These are phyloP conservation scores for Candida bentonensis DNA, from an alignment of 805 yeast species.

Conservation along the genomic window DNA sequence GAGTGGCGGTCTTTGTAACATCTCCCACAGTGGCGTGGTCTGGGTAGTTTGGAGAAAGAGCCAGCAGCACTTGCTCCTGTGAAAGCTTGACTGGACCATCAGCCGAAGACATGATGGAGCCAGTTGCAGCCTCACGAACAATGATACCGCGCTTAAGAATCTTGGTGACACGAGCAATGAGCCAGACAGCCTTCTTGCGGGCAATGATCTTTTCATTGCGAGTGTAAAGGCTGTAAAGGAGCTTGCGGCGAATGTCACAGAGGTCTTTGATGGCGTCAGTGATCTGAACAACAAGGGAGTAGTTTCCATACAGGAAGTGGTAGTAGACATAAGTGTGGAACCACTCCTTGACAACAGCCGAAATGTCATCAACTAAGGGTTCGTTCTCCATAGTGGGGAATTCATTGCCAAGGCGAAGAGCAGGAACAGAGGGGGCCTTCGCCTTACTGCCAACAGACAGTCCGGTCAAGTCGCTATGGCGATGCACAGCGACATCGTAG, in stretches of 20 bases:
- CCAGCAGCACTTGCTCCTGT: slow-evolving; percentile 52
- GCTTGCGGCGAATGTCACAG: slow-evolving; percentile 14
- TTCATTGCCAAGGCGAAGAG: slow-evolving; percentile 13
- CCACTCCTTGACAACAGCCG: slow-evolving; percentile 21
- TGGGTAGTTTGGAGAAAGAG: slow-evolving; percentile 64
- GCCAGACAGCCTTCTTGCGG: slow-evolving; percentile 19
- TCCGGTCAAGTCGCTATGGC: not conserved
- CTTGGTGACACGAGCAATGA: slow-evolving; percentile 17
- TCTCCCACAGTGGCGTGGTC: slow-evolving; percentile 12
- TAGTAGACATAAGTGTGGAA: slow-evolving; percentile 15
- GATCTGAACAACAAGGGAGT: slow-evolving; percentile 13
- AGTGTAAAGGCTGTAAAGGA: slow-evolving; percentile 17
- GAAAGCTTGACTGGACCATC: slow-evolving; percentile 45
- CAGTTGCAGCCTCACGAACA: slow-evolving; percentile 18
- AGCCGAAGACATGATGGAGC: slow-evolving; percentile 15
- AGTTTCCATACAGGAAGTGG: slow-evolving; percentile 16
- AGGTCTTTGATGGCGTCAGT: slow-evolving; percentile 16
- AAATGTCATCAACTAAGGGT: slow-evolving; percentile 20
- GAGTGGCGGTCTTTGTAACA: slow-evolving; percentile 4
- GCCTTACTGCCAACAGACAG: slow-evolving; percentile 2
- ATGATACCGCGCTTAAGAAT: slow-evolving; percentile 19
- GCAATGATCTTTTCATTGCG: slow-evolving; percentile 14
- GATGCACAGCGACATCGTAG: not conserved
- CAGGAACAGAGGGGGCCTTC: slow-evolving; percentile 14
- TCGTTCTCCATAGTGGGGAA: slow-evolving; percentile 10